Percentiles rank a stretch among this genome's conserved stretches.
phyloP scores from a whole-genome alignment of 2,329 filamentous ascomycete genomes.

The Hymenoscyphus linearis region DNA sequence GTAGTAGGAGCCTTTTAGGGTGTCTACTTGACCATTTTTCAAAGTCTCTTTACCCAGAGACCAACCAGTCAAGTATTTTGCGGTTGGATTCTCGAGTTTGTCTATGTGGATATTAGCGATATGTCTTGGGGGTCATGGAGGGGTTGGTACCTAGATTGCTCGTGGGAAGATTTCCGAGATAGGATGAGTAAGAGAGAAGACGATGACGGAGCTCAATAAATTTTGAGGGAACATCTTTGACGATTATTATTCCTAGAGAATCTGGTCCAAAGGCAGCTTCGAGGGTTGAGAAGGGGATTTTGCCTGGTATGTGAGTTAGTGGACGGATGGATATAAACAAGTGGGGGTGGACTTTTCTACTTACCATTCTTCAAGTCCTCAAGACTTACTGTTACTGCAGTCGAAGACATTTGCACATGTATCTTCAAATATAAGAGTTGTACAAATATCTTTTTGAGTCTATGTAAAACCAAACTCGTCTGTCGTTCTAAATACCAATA shows the following conservation, averaged over 20 bases:
- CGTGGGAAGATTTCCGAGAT: slow-evolving; percentile 75
- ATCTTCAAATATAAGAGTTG: neutral
- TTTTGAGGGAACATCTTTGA: slow-evolving; percentile 71
- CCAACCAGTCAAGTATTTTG: slow-evolving; percentile 69
- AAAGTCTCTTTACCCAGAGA: slow-evolving; percentile 78
- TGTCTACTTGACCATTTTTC: slow-evolving; percentile 72
- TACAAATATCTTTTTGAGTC: neutral
- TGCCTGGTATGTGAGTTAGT: slow-evolving; percentile 41
- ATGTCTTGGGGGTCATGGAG: too few species aligned
- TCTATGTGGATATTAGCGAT: too few species aligned
- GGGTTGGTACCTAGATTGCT: slow-evolving; percentile 73
- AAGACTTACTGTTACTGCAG: slow-evolving; percentile 49
- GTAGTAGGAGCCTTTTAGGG: slow-evolving; percentile 78
- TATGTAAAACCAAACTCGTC: neutral
- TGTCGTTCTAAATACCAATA: neutral
- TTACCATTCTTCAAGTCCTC: slow-evolving; percentile 54
- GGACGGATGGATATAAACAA: neutral
- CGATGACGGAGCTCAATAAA: slow-evolving; percentile 68
- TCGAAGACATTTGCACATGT: slow-evolving; percentile 20
- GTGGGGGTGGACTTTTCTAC: slow-evolving; percentile 1
- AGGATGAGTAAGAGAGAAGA: slow-evolving; percentile 81
- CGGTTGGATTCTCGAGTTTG: slow-evolving; percentile 52
- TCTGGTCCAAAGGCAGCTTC: slow-evolving; percentile 82
- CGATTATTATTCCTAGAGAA: slow-evolving; percentile 88
- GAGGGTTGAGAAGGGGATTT: slow-evolving; percentile 62